phyloP scores from a whole-genome alignment of 768 basidiomycete species.

The Paxillus involutus region DNA sequence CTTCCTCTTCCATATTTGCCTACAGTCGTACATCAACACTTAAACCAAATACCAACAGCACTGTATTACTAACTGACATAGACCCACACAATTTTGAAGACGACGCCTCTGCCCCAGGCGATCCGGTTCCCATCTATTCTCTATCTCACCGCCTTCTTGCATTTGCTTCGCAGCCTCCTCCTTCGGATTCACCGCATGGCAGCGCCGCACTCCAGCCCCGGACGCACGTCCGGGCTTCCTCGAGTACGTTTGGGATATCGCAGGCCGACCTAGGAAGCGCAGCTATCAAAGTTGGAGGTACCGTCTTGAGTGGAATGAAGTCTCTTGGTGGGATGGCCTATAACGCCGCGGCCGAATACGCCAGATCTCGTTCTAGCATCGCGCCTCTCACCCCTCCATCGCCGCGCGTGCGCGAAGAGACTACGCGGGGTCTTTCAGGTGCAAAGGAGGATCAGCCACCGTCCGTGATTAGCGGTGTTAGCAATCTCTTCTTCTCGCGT shows the following conservation, averaged over 20 bases:
- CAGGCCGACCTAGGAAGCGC: conserved; percentile 53
- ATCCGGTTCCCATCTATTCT: conserved; percentile 54
- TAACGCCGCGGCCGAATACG: conserved; percentile 44
- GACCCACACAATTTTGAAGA: conserved; percentile 19
- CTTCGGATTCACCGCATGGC: conserved; percentile 20
- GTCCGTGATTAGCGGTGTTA: conserved; percentile 26
- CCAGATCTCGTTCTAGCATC: conserved; percentile 30
- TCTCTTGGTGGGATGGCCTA: conserved; percentile 62
- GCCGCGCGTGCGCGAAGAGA: background rate
- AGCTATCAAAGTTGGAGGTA: conserved; percentile 60
- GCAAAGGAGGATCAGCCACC: conserved; percentile 20
- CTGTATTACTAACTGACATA: conserved; percentile 41
- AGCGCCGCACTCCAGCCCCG: conserved; percentile 16
- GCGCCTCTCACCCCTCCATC: conserved; percentile 6
- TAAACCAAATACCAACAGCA: conserved; percentile 36
- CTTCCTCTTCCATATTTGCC: conserved; percentile 44
- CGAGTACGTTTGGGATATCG: conserved; percentile 32
- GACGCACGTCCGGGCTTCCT: conserved; percentile 25
- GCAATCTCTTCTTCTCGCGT: conserved; percentile 53
- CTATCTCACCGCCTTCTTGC: conserved; percentile 65
- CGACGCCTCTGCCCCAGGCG: conserved; percentile 13
- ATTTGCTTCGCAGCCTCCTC: conserved; percentile 44
- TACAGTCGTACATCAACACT: conserved; percentile 38
- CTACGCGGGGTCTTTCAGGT: conserved; percentile 18
- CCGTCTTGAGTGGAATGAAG: conserved; percentile 62